Percentiles rank a stretch among this genome's conserved stretches.
Evolutionary conservation across 139 green algal genomes (phyloP).

Genomic region (Volvox africanus): DNA sequence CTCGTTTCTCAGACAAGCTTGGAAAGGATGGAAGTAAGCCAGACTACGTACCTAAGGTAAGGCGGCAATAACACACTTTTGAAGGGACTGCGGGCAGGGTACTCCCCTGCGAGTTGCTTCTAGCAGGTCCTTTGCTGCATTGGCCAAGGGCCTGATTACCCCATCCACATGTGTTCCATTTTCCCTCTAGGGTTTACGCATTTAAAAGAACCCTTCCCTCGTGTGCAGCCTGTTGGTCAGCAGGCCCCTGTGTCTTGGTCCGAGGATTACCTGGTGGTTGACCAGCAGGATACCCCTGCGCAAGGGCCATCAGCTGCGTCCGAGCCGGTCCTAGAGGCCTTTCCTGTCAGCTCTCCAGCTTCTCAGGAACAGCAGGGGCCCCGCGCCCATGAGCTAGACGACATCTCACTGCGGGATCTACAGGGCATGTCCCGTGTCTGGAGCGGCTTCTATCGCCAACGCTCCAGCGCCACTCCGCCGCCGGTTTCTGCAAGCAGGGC

Average conservation of each 20-base stretch:
- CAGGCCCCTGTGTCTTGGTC: slow-evolving; percentile 5
- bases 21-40: neutral
- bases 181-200: no score
- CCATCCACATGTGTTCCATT: no score
- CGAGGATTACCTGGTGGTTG: slow-evolving; percentile 30
- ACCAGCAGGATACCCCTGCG: neutral
- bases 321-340: neutral
- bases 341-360: neutral
- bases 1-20: slow-evolving; percentile 13
- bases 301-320: neutral
- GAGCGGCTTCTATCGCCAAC: neutral
- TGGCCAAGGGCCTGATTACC: no score
- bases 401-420: neutral
- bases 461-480: neutral
- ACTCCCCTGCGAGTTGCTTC: no score
- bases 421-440: neutral
- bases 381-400: neutral
- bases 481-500: neutral
- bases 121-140: no score
- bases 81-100: no score
- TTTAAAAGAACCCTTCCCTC: no score
- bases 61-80: no score
- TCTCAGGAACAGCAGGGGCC: neutral
- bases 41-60: neutral
- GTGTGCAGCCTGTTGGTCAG: neutral